Evolutionary conservation across 305 asterid species (phyloP), one percentile per base, ranked within the genome.

Genomic region (Fraxinus dipetala): DNA sequence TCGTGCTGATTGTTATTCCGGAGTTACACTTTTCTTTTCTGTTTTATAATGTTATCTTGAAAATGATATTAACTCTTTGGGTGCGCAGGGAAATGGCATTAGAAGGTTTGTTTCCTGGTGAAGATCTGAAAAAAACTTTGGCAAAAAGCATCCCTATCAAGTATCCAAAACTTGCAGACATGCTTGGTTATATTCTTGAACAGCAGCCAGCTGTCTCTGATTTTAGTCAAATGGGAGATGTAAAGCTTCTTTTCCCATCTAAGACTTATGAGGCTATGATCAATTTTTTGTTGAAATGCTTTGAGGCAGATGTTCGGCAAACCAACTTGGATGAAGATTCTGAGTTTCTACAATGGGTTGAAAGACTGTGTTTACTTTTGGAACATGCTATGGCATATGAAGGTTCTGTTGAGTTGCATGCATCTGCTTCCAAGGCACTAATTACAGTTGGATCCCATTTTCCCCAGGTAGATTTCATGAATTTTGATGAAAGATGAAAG

Each of bases 91-190:
- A 96, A 88, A 96, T 94, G 95, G 96, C 98, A 79, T 77, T 94
- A 85, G 98, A 92, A 88, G 99, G 97, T 85, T 87, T 96, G 76
- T 92, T 95, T 87, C 99, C 96, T 59, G 98, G 93, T 80, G 98
- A 93, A 90, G 92, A 82, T 81, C 93, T 86, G 81, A 88, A 92
- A 82, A 93, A 87, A 80, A 76, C 89, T 78, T 87, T 77, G 74
- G 83, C 85, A 72, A 87, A 84, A 80, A 87, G 81, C 85, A 63
- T 78, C 79, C 84, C 91, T 78, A 70, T 84, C 43, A 91, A 84
- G 81, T 92, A 92, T 88, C 98, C 99, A 43, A 92, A 91, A 81
- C 94, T 96, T 77, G 88, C 92, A 34, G 91, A 91, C 81, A 94
- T 96, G 98, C 88, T 96, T 79, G 89, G 87, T 83, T 92, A 87